These are phyloP conservation scores for Piper longum DNA, from an alignment of 164 flowering plant genomes.

Conservation along the genomic window DNA sequence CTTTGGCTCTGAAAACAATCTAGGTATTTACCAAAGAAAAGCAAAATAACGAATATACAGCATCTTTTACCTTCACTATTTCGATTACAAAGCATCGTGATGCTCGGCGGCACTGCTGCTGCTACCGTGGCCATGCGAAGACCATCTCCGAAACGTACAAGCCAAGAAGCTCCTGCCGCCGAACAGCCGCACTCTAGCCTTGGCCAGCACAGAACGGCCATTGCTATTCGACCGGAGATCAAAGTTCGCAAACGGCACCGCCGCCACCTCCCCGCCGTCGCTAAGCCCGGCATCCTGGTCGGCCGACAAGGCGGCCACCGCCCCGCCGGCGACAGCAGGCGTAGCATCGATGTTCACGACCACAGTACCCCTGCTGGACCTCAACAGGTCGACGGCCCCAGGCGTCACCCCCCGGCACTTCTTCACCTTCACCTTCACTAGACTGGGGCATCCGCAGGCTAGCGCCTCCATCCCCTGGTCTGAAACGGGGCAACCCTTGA, in stretches of 20 bases:
- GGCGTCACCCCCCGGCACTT: constrained; percentile 68
- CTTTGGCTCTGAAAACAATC: too few species aligned
- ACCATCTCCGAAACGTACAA: constrained; percentile 53
- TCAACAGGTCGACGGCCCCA: constrained; percentile 51
- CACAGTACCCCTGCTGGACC: constrained; percentile 36
- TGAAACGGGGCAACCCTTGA: constrained; percentile 20
- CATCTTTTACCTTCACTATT: too few species aligned
- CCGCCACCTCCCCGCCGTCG: constrained; percentile 26
- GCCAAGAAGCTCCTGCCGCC: constrained; percentile 49
- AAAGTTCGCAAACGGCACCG: background rate
- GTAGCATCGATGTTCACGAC: constrained; percentile 45
- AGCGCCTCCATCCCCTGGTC: constrained; percentile 19
- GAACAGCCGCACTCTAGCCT: constrained; percentile 38
- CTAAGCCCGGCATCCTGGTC: constrained; percentile 36
- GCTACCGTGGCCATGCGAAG: constrained; percentile 1
- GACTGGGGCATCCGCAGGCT: constrained; percentile 79
- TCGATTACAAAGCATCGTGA: background rate
- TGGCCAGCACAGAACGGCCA: constrained; percentile 33
- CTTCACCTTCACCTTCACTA: constrained; percentile 88
- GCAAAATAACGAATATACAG: too few species aligned
- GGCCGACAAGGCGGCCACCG: constrained; percentile 7
- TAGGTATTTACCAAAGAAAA: too few species aligned
- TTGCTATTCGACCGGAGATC: constrained; percentile 26
- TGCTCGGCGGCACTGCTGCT: too few species aligned
- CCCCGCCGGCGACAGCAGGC: constrained; percentile 8